Evolutionary conservation across 2,329 filamentous ascomycete genomes (phyloP), one percentile per base, ranked within the genome.

Genomic region (Cladophialophora chaetospira): DNA sequence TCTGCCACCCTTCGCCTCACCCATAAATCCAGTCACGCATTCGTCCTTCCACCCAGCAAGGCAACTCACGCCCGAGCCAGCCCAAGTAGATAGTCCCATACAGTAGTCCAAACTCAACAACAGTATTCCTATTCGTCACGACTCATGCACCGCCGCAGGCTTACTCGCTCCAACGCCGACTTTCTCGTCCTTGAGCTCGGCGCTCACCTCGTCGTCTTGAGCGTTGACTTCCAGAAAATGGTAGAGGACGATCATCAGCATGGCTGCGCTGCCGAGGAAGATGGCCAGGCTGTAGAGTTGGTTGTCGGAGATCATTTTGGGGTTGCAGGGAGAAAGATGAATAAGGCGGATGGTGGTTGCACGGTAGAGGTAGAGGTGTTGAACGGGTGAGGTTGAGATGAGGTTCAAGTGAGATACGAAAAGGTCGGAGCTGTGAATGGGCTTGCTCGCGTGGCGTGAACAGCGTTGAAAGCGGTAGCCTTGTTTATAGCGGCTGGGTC

Each of bases 221-320:
- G 90, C 84, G 71, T 99, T 97, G 78, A 96, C 84, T 73, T 97
- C 93, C 68, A 99, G 86, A 77, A 95, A 97, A 75, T 97, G 91
- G 76, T 99, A 97, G 25, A 96, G 76, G 26, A 99, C 86, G 65
- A 97, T 97, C 61, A 99, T 82, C 42, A 97, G 79, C 89, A 97
- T 93, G 62, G 93, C 86, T 36, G 87, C 83, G 53, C 86, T 88
- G 77, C 94, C 94, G 58, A 99, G 88, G 73, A 97, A 93, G 73
- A 97, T 86, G 73, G 94, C 92, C 26, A 99, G 84, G 62, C 83
- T 83, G 82, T 97, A 97, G 68, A 99, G 87, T 65, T 94, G 87
- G 73, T 82, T 79, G 84, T 99, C 94, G 72, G 92, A 88, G 72
- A 99, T 97, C 94, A 99, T 99, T 46, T 68, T 89, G 79, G 69